Conservation (phyloP, 176 grass and related monocot genomes). For the Ampelocalamus luodianensis region DNA sequence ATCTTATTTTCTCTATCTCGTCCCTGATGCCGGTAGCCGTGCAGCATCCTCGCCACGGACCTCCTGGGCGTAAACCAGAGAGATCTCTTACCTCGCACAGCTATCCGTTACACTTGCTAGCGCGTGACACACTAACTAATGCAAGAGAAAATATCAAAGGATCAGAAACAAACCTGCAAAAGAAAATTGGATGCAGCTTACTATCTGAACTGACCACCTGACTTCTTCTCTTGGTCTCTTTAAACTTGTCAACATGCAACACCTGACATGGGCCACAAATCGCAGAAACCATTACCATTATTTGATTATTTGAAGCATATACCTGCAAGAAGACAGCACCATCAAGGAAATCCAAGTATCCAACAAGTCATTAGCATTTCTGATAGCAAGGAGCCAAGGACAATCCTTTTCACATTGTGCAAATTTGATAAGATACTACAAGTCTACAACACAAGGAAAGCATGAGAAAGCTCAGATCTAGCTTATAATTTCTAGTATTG, state of each 20-base stretch:
- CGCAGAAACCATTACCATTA: slow-evolving; percentile 43
- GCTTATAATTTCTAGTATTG: background rate
- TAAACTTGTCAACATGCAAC: slow-evolving; percentile 31
- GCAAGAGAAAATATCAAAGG: slow-evolving; percentile 15
- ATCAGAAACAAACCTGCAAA: slow-evolving; percentile 56
- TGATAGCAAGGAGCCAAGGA: background rate
- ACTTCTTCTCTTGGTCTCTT: slow-evolving; percentile 50
- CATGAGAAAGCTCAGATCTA: background rate
- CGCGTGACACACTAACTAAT: background rate
- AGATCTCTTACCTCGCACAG: too few relatives aligned
- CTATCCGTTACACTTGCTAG: too few relatives aligned
- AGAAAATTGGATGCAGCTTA: slow-evolving; percentile 53
- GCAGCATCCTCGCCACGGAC: too few relatives aligned
- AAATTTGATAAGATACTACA: background rate
- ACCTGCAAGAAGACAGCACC: slow-evolving; percentile 44
- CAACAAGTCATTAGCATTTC: background rate
- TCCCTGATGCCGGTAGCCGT: too few relatives aligned
- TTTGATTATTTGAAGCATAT: slow-evolving; percentile 57
- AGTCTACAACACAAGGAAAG: background rate
- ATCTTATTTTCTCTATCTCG: too few relatives aligned
- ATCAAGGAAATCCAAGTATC: slow-evolving; percentile 37
- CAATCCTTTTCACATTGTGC: background rate
- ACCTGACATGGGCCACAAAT: slow-evolving; percentile 62
- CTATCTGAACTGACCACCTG: slow-evolving; percentile 39
- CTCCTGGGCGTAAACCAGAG: too few relatives aligned